A percentile compares a stretch with the other conserved stretches of the same genome.
Conservation (phyloP, 2,329 filamentous ascomycete genomes). For the Lachnellula occidentalis region DNA sequence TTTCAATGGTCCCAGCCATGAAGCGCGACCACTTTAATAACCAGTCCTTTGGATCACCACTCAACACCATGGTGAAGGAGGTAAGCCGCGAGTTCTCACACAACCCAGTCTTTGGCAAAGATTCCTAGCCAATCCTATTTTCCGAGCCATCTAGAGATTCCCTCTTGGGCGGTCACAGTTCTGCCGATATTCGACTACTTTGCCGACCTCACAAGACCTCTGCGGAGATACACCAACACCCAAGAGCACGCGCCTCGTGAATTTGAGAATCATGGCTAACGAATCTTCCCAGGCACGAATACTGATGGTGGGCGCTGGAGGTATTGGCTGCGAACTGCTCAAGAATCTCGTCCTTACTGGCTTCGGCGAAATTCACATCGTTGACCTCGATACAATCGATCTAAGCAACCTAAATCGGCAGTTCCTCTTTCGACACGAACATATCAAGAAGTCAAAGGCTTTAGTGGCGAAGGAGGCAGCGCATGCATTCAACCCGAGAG, state of each 20-base stretch:
- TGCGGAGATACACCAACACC: background rate
- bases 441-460: conserved; percentile 97
- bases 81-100: conserved; percentile 39
- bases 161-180: too few species aligned
- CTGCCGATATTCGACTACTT: background rate
- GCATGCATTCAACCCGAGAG: conserved; percentile 80
- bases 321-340: conserved; percentile 94
- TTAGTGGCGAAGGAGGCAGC: conserved; percentile 91
- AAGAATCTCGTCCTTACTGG: conserved; percentile 92
- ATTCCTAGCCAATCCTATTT: background rate
- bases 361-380: conserved; percentile 88
- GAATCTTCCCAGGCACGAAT: conserved; percentile 62
- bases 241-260: conserved; percentile 5
- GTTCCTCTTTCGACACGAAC: conserved; percentile 92
- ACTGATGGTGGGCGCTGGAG: conserved; percentile 91
- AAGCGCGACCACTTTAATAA: conserved; percentile 51
- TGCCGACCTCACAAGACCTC: background rate
- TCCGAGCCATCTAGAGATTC: background rate
- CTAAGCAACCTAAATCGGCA: conserved; percentile 96
- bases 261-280: conserved; percentile 30
- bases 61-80: conserved; percentile 64
- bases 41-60: conserved; percentile 60
- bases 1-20: conserved; percentile 14
- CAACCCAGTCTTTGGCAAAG: conserved; percentile 6
- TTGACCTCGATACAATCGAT: conserved; percentile 97